A percentile compares a stretch with the other conserved stretches of the same genome.
phyloP scores from a whole-genome alignment of 169 alveolate genomes.

The Fabrea salina region DNA sequence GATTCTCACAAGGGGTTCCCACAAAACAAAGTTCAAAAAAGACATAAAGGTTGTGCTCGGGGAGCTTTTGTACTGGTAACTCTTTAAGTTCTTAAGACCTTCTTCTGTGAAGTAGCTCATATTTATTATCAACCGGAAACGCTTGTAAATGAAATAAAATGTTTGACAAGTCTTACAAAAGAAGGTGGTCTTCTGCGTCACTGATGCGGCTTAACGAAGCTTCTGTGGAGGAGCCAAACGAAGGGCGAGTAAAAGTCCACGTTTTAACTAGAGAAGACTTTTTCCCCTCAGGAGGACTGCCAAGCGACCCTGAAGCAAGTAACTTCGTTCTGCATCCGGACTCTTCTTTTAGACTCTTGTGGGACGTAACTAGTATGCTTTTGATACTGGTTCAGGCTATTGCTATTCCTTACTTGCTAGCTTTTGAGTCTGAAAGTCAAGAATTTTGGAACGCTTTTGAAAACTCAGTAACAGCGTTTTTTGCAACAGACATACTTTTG shows the following conservation, averaged over 20 bases:
- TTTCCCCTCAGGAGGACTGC: background rate
- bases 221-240: background rate
- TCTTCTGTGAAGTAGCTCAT: background rate
- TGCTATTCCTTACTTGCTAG: conserved; percentile 3
- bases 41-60: background rate
- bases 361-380: background rate
- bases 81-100: background rate
- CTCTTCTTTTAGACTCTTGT: background rate
- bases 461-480: conserved; percentile 33
- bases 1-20: background rate
- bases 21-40: background rate
- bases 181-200: conserved; percentile 10
- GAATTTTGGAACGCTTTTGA: conserved; percentile 38
- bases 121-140: too few relatives aligned
- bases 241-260: background rate
- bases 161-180: too few relatives aligned
- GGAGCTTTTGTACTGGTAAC: background rate
- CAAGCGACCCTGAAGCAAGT: background rate
- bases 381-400: conserved; percentile 1
- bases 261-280: conserved; percentile 2
- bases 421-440: background rate
- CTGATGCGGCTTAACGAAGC: background rate
- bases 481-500: conserved; percentile 40
- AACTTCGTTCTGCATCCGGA: conserved; percentile 27
- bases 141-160: too few relatives aligned